These are phyloP conservation scores for Nicotiana sylvestris DNA, from an alignment of 257 asterid genomes.

Conservation along the genomic window DNA sequence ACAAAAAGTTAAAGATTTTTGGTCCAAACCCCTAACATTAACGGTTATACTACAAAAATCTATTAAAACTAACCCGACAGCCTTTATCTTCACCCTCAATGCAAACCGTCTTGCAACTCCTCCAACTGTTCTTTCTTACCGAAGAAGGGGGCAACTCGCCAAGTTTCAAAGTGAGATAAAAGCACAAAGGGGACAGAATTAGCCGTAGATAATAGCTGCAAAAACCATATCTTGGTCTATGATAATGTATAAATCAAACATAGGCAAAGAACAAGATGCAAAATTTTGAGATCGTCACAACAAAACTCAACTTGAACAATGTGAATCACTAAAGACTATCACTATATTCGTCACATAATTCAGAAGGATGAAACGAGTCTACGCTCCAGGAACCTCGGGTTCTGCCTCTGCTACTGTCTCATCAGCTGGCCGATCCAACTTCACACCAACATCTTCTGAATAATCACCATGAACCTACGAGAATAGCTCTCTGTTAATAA, in stretches of 20 bases:
- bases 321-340: conserved; percentile 3
- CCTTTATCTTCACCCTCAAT: too few species aligned
- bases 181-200: not conserved
- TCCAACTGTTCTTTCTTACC: too few species aligned
- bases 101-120: too few species aligned
- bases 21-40: too few species aligned
- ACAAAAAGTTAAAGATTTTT: too few species aligned
- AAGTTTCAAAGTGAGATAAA: not conserved
- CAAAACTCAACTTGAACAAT: conserved; percentile 4
- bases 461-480: not conserved
- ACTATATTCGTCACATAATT: not conserved
- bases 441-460: not conserved
- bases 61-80: too few species aligned
- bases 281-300: conserved; percentile 4
- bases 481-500: not conserved
- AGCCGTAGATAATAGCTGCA: not conserved
- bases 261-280: not conserved
- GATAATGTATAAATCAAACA: conserved; percentile 8
- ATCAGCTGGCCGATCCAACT: conserved; percentile 26
- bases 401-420: conserved; percentile 15
- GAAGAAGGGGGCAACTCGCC: too few species aligned
- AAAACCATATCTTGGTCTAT: conserved; percentile 4
- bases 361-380: not conserved
- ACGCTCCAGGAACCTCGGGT: conserved; percentile 12
- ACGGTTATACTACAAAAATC: too few species aligned